Percentiles rank a stretch among this genome's conserved stretches.
Conservation (phyloP, 345 rosid genomes). For the Populus alba region DNA sequence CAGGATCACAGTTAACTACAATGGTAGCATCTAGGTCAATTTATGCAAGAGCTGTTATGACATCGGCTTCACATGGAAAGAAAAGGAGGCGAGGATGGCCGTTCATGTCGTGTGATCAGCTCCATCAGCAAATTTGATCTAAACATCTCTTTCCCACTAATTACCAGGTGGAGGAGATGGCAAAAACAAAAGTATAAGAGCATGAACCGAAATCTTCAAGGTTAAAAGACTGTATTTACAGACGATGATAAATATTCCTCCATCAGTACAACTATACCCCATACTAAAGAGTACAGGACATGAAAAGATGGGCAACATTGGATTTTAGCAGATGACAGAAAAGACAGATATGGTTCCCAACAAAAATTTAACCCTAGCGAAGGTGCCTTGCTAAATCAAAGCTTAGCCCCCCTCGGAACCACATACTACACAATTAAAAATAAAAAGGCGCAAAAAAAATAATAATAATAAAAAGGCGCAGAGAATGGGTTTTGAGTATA, state of each 20-base stretch:
- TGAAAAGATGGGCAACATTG: neutral
- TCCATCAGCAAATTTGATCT: neutral
- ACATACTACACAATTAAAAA: neutral
- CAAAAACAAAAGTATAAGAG: neutral
- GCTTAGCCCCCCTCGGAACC: neutral
- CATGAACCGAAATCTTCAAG: neutral
- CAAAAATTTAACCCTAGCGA: neutral
- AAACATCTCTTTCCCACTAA: neutral
- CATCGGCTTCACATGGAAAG: no score
- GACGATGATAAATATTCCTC: neutral
- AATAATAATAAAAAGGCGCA: rapidly evolving
- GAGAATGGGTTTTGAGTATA: neutral
- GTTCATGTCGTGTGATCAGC: neutral
- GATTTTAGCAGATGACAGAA: neutral
- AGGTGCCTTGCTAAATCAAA: neutral
- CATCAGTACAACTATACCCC: neutral
- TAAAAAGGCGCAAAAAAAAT: no score
- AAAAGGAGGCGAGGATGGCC: neutral
- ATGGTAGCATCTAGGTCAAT: no score
- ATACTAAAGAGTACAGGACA: neutral
- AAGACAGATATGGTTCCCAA: neutral
- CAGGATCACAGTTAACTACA: no score
- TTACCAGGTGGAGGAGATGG: neutral
- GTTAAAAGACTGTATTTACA: neutral
- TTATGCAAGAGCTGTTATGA: no score